A percentile compares a stretch with the other conserved stretches of the same genome.
phyloP scores from a whole-genome alignment of 2,329 filamentous ascomycete genomes.

The Xylaria sp. region DNA sequence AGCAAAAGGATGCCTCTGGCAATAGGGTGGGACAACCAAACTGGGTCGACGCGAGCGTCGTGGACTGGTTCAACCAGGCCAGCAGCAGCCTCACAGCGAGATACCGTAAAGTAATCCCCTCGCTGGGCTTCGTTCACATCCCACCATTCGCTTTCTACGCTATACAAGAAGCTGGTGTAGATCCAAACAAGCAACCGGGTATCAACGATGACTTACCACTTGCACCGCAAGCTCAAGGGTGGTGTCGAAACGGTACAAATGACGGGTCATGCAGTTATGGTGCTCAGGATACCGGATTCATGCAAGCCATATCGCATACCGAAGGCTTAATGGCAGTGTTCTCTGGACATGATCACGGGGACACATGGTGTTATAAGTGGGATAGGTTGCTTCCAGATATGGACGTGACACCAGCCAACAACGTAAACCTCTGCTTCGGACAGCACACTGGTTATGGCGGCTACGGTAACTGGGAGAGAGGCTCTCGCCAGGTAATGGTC shows the following conservation, averaged over 20 bases:
- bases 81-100: constrained; percentile 48
- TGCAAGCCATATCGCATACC: constrained; percentile 68
- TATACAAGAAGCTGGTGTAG: constrained; percentile 54
- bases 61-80: constrained; percentile 57
- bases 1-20: constrained; percentile 49
- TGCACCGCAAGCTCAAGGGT: constrained; percentile 57
- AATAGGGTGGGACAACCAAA: constrained; percentile 53
- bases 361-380: constrained; percentile 68
- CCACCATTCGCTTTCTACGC: constrained; percentile 57
- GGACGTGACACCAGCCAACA: constrained; percentile 53
- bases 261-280: constrained; percentile 56
- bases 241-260: constrained; percentile 56
- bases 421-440: constrained; percentile 64
- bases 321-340: constrained; percentile 68
- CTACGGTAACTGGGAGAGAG: constrained; percentile 73
- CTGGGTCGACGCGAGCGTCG: constrained; percentile 60
- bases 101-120: constrained; percentile 55
- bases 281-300: constrained; percentile 69
- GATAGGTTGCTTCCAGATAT: constrained; percentile 48
- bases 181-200: constrained; percentile 56
- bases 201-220: constrained; percentile 59
- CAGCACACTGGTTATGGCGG: constrained; percentile 77
- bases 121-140: constrained; percentile 62
- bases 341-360: constrained; percentile 74
- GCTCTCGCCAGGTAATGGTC: constrained; percentile 66